phyloP scores from a whole-genome alignment of 163 green algal species.

The Coccomyxa subellipsoidea region DNA sequence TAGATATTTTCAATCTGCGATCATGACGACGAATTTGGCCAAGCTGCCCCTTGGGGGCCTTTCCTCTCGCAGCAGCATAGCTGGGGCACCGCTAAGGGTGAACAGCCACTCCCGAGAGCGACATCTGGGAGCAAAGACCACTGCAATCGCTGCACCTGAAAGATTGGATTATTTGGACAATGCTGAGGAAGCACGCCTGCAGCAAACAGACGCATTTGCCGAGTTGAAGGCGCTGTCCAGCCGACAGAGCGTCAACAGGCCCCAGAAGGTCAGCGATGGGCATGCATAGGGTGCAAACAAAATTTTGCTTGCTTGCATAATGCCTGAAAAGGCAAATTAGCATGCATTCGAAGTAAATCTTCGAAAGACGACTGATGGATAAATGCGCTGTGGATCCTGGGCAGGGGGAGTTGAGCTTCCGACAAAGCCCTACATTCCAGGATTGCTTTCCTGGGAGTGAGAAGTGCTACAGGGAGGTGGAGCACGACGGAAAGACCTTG shows the following conservation, averaged over 20 bases:
- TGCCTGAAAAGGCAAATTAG: not conserved
- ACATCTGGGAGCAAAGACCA: not conserved
- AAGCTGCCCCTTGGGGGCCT: not conserved
- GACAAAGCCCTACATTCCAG: conserved; percentile 70
- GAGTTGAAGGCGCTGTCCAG: conserved; percentile 44
- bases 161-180: conserved; percentile 5
- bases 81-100: not conserved
- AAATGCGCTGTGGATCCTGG: too few species aligned
- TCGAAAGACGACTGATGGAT: too few species aligned
- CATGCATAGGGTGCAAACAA: too few species aligned
- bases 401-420: conserved; percentile 69
- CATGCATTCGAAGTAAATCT: too few species aligned
- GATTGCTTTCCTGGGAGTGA: conserved; percentile 85
- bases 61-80: not conserved
- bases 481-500: conserved; percentile 50
- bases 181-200: conserved; percentile 11
- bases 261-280: conserved; percentile 26
- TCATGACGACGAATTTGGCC: not conserved
- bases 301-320: too few species aligned
- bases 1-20: not conserved
- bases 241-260: conserved; percentile 34
- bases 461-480: conserved; percentile 75
- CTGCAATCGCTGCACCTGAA: not conserved
- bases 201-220: conserved; percentile 46
- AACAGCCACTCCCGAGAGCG: not conserved